Conservation (phyloP, 495 filamentous ascomycete species). For the Talaromyces wortmannii region DNA sequence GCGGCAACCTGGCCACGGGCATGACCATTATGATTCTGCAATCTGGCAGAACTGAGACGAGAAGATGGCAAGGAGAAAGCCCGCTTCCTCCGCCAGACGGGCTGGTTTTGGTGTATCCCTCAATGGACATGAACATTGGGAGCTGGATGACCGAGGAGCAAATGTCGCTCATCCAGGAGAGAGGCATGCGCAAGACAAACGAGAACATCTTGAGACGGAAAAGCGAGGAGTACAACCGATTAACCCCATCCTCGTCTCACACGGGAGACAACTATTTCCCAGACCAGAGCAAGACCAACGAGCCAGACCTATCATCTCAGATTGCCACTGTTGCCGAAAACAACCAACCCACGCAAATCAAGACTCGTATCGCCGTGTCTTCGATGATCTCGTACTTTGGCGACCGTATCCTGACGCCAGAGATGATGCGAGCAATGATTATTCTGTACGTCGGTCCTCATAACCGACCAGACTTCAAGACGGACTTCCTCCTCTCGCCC, state of each 20-base stretch:
- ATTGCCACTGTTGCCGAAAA: slow-evolving; percentile 29
- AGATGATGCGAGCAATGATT: slow-evolving; percentile 99
- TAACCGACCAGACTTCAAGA: slow-evolving; percentile 84
- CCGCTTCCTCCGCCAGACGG: slow-evolving; percentile 72
- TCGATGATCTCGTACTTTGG: slow-evolving; percentile 98
- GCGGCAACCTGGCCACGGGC: slow-evolving; percentile 81
- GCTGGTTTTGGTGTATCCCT: slow-evolving; percentile 80
- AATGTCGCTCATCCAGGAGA: slow-evolving; percentile 87
- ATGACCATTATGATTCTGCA: slow-evolving; percentile 84
- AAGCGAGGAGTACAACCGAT: slow-evolving; percentile 57
- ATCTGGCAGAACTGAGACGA: slow-evolving; percentile 48
- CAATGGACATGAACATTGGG: slow-evolving; percentile 91
- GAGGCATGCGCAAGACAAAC: slow-evolving; percentile 69
- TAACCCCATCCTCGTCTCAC: slow-evolving; percentile 61
- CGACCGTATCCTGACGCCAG: slow-evolving; percentile 88
- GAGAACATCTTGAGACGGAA: slow-evolving; percentile 69
- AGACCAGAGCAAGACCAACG: slow-evolving; percentile 19
- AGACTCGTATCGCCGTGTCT: slow-evolving; percentile 82
- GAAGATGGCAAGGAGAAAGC: slow-evolving; percentile 50
- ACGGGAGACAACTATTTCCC: slow-evolving; percentile 13
- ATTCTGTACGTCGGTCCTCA: slow-evolving; percentile 95
- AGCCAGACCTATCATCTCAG: slow-evolving; percentile 18
- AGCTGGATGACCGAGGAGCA: slow-evolving; percentile 99
- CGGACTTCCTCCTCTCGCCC: slow-evolving; percentile 84
- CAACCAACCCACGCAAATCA: slow-evolving; percentile 60